Evolutionary conservation across 2,329 filamentous ascomycete species (phyloP), one percentile per base, ranked within the genome.

Genomic region (Fusarium transvaalense): DNA sequence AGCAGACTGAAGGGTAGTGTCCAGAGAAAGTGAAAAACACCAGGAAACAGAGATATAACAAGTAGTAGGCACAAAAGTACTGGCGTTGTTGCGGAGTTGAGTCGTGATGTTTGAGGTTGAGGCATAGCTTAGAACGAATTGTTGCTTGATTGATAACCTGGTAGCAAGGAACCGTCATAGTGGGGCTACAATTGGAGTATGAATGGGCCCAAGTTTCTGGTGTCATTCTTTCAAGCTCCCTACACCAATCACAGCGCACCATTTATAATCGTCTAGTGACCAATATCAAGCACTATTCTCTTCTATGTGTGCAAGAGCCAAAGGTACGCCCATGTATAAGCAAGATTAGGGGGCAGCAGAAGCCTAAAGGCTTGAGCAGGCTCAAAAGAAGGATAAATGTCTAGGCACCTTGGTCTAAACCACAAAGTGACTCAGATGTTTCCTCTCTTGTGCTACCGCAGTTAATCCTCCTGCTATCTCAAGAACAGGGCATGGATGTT

Each of bases 1-100:
- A 84, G 65, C 21, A 84, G 71, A 25, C 74, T 71, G 27, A 87
- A 76, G 1, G 85, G 86, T 1, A 86, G 67, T 2, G 82, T 81
- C 80, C 81, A 85, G 64, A 88, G 64, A 66, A 79, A 78, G 74
- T 89, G 85, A 64, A 88, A 88, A 25, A 83, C 61, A 1, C 76
- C 74, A 0, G 87, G 86, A 69, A 88, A 89, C 61, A 89, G 79
- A 29, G 81, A 76, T 42, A 87, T 35, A 15, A 87, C 74, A 35
- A 89, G 78, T 13, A 87, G 56, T n/a, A 82, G 53, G 53, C 84
- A 70, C 10, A 88, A 77, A 42, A 83, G 72, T 29, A 86, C 70
- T 9, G 71, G 61, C 42, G 82, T 85, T 42, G 78, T 81, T 63
- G 74, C 78, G 64, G 75, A 76, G 68, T 72, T 78, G 61, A 74